A percentile compares a stretch with the other conserved stretches of the same genome.
Conservation (phyloP, 31 red algal species). For the Asparagopsis taxiformis region DNA sequence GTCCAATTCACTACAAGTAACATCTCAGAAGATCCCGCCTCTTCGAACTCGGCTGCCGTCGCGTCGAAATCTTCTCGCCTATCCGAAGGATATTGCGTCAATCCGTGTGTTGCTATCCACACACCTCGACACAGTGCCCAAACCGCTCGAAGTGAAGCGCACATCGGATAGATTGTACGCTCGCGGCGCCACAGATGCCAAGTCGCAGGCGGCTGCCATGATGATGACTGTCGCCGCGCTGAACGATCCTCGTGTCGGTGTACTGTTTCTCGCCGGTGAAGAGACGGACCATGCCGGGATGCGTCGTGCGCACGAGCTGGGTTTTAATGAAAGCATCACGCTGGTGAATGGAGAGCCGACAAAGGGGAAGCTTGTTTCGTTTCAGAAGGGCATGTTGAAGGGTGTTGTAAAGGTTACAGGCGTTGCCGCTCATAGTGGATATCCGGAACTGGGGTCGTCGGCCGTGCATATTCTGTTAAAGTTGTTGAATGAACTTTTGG, state of each 20-base stretch:
- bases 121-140: slow-evolving; percentile 45
- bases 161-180: slow-evolving; percentile 9
- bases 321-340: slow-evolving; percentile 18
- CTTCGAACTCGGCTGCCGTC: background rate
- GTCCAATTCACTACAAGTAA: background rate
- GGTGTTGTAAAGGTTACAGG: slow-evolving; percentile 34
- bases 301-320: slow-evolving; percentile 37
- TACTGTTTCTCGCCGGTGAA: slow-evolving; percentile 67
- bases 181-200: slow-evolving; percentile 50
- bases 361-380: slow-evolving; percentile 33
- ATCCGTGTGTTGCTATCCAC: slow-evolving; percentile 43
- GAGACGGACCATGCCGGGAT: slow-evolving; percentile 70
- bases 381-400: slow-evolving; percentile 62
- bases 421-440: slow-evolving; percentile 63
- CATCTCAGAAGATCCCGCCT: background rate
- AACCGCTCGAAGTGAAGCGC: background rate
- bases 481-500: slow-evolving; percentile 20
- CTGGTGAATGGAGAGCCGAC: slow-evolving; percentile 74
- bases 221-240: slow-evolving; percentile 22
- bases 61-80: background rate
- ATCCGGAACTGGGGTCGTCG: slow-evolving; percentile 59
- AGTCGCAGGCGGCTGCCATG: slow-evolving; percentile 48
- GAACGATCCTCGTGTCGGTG: slow-evolving; percentile 18
- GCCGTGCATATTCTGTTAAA: slow-evolving; percentile 41
- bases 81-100: background rate